phyloP scores from a whole-genome alignment of 257 asterid genomes.

The Salvia hispanica region DNA sequence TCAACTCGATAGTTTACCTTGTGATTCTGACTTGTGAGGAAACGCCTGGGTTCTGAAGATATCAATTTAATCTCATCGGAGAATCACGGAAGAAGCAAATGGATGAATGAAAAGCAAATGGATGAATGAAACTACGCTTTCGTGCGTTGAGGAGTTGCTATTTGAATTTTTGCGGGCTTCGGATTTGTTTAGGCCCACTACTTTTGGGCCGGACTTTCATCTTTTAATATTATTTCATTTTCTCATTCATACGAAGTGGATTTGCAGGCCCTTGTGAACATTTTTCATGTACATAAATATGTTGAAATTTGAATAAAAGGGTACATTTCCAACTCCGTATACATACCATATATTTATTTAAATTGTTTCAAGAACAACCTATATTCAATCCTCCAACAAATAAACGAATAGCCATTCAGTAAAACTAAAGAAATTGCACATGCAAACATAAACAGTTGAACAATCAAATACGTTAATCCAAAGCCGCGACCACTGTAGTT shows the following conservation, averaged over 20 bases:
- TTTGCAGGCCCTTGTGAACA: too few species aligned
- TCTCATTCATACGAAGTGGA: too few species aligned
- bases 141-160: slow-evolving; percentile 7
- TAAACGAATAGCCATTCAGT: neutral
- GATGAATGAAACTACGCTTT: too few species aligned
- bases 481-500: neutral
- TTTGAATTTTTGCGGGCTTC: slow-evolving; percentile 10
- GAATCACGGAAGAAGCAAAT: too few species aligned
- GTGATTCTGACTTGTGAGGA: too few species aligned
- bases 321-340: too few species aligned
- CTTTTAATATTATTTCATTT: too few species aligned
- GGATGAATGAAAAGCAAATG: neutral
- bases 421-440: neutral
- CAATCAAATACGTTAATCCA: neutral
- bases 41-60: slow-evolving; percentile 1
- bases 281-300: too few species aligned
- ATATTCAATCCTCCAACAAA: too few species aligned
- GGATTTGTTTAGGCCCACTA: neutral
- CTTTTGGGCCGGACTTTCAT: neutral
- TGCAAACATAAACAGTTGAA: neutral
- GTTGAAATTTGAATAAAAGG: too few species aligned
- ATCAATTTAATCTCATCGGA: slow-evolving; percentile 5
- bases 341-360: too few species aligned
- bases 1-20: slow-evolving; percentile 10
- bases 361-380: too few species aligned